These are phyloP conservation scores for Malassezia japonica DNA, from an alignment of 1,284 basidiomycete species.

Conservation along the genomic window DNA sequence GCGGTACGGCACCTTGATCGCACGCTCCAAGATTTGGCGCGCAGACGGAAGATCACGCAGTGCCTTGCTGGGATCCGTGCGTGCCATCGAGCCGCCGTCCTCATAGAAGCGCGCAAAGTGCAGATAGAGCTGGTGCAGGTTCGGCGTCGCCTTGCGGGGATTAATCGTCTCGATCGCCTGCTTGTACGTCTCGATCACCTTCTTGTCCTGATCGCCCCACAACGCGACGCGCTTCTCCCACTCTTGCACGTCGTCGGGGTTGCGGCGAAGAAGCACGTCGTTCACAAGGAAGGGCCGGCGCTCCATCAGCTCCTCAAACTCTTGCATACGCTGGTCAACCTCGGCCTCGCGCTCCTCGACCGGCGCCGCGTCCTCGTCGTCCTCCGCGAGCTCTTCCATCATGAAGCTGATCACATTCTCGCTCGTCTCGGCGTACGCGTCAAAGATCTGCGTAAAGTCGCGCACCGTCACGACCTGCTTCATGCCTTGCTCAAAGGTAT, in stretches of 20 bases:
- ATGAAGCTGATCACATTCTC: constrained; percentile 82
- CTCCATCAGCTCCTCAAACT: constrained; percentile 90
- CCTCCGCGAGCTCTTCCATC: constrained; percentile 69
- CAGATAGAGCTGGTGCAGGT: constrained; percentile 79
- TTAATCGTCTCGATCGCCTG: constrained; percentile 78
- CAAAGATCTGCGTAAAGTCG: constrained; percentile 97
- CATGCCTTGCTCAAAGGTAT: constrained; percentile 80
- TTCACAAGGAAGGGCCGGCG: constrained; percentile 91
- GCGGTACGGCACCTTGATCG: constrained; percentile 80
- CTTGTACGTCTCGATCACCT: constrained; percentile 85
- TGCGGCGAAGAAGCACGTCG: constrained; percentile 82
- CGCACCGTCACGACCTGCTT: constrained; percentile 78
- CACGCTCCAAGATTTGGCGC: constrained; percentile 84
- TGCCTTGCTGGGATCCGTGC: constrained; percentile 49
- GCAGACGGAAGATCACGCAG: constrained; percentile 75
- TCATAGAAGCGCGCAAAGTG: constrained; percentile 98
- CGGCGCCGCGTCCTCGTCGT: constrained; percentile 21
- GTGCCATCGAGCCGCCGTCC: constrained; percentile 61
- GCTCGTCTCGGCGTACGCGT: constrained; percentile 87
- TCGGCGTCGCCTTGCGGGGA: constrained; percentile 81
- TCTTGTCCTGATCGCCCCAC: constrained; percentile 83
- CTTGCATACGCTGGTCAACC: constrained; percentile 78
- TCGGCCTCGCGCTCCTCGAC: constrained; percentile 68
- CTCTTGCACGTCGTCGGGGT: constrained; percentile 96
- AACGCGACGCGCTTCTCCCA: constrained; percentile 98